Conservation (phyloP, 1,284 basidiomycete species). For the Pyrrhoderma noxium region DNA sequence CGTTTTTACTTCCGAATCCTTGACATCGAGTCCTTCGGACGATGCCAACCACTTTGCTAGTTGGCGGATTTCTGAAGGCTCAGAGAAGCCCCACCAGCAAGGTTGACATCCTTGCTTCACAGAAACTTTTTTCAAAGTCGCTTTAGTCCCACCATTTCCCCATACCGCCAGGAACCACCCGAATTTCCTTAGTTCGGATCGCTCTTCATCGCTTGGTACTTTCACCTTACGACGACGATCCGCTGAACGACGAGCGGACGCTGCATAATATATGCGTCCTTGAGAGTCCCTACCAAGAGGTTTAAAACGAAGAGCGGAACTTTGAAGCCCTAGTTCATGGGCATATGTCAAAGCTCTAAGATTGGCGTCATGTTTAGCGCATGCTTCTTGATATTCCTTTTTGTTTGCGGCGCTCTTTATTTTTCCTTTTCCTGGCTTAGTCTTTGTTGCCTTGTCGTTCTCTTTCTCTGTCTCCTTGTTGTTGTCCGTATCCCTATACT, state of each 20-base stretch:
- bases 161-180: constrained; percentile 68
- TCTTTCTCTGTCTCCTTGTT: constrained; percentile 5
- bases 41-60: constrained; percentile 58
- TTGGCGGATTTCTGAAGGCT: constrained; percentile 54
- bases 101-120: too few relatives aligned
- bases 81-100: constrained; percentile 68
- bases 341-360: constrained; percentile 28
- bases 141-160: constrained; percentile 40
- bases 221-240: constrained; percentile 27
- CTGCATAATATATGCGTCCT: constrained; percentile 32
- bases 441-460: background rate
- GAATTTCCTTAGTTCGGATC: constrained; percentile 48
- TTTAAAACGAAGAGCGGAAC: constrained; percentile 28
- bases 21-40: constrained; percentile 39
- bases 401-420: constrained; percentile 1
- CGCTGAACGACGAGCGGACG: constrained; percentile 22
- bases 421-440: background rate
- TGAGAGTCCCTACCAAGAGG: constrained; percentile 33
- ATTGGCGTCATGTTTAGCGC: constrained; percentile 24
- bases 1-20: constrained; percentile 20
- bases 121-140: constrained; percentile 9
- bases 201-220: constrained; percentile 39
- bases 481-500: constrained; percentile 22
- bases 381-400: constrained; percentile 1
- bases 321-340: constrained; percentile 23